Evolutionary conservation across 352 stramenopile species (phyloP).

Genomic region (Aphanomyces cochlioides): DNA sequence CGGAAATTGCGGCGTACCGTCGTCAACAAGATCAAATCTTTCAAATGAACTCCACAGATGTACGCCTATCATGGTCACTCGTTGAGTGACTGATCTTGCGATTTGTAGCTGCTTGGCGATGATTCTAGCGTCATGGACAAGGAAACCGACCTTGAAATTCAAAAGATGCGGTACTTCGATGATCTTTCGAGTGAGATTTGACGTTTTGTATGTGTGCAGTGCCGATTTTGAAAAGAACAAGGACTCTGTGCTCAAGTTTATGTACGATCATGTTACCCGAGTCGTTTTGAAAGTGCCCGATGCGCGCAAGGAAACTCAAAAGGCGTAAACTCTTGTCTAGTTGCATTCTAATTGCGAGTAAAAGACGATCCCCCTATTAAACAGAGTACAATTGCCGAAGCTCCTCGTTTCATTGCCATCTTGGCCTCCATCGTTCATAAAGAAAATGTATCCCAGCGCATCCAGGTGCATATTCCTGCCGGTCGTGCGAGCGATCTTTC

Average conservation of each 20-base stretch:
- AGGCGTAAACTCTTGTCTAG: slow-evolving; percentile 35
- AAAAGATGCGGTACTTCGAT: slow-evolving; percentile 65
- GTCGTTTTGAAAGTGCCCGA: slow-evolving; percentile 67
- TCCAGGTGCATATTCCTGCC: too few species aligned
- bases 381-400: too few species aligned
- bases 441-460: too few species aligned
- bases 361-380: background rate
- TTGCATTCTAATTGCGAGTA: background rate
- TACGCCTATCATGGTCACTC: slow-evolving; percentile 35
- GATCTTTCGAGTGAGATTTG: background rate
- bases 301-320: slow-evolving; percentile 44
- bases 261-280: slow-evolving; percentile 62
- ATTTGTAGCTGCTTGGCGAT: slow-evolving; percentile 64
- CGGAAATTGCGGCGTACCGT: slow-evolving; percentile 78
- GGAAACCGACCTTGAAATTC: slow-evolving; percentile 70
- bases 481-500: too few species aligned
- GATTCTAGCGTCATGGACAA: slow-evolving; percentile 73
- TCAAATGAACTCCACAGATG: slow-evolving; percentile 80
- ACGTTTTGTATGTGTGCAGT: slow-evolving; percentile 29
- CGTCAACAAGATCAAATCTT: slow-evolving; percentile 83
- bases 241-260: slow-evolving; percentile 60
- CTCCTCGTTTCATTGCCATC: too few species aligned
- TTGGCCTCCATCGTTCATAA: too few species aligned
- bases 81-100: background rate
- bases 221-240: slow-evolving; percentile 71